Percentiles rank a stretch among this genome's conserved stretches.
Conservation (phyloP, 345 rosid species). For the Acer negundo region DNA sequence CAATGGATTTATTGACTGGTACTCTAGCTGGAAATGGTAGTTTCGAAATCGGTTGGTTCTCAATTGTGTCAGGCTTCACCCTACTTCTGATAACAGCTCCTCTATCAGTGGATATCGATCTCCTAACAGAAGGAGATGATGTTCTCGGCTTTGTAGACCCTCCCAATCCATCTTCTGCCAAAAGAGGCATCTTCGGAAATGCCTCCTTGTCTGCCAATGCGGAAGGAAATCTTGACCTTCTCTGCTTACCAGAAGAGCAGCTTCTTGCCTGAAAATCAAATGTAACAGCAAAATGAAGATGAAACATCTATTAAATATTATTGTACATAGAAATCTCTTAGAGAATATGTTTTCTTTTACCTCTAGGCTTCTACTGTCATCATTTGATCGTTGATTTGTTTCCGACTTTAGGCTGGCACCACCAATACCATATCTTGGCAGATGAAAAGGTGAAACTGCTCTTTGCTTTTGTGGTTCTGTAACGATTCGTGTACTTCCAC, state of each 20-base stretch:
- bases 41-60: slow-evolving; percentile 55
- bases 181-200: slow-evolving; percentile 42
- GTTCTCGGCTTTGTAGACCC: slow-evolving; percentile 54
- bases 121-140: slow-evolving; percentile 72
- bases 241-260: slow-evolving; percentile 82
- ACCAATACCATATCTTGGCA: slow-evolving; percentile 54
- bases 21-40: slow-evolving; percentile 89
- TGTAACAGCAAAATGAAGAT: not conserved
- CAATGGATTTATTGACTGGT: slow-evolving; percentile 57
- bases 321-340: not conserved
- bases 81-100: slow-evolving; percentile 60
- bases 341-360: slow-evolving; percentile 33
- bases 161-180: slow-evolving; percentile 50
- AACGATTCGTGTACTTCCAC: slow-evolving; percentile 38
- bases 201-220: slow-evolving; percentile 64
- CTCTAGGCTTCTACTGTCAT: slow-evolving; percentile 55
- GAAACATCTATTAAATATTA: not conserved
- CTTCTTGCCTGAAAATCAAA: slow-evolving; percentile 67
- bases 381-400: slow-evolving; percentile 47
- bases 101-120: slow-evolving; percentile 85
- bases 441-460: slow-evolving; percentile 83
- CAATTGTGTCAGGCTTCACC: slow-evolving; percentile 55
- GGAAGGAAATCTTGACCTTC: slow-evolving; percentile 74
- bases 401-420: slow-evolving; percentile 49
- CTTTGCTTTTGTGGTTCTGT: slow-evolving; percentile 67